Percentiles rank a stretch among this genome's conserved stretches.
Evolutionary conservation across 768 basidiomycete species (phyloP).

Genomic region (Boletus pseudopeckii): DNA sequence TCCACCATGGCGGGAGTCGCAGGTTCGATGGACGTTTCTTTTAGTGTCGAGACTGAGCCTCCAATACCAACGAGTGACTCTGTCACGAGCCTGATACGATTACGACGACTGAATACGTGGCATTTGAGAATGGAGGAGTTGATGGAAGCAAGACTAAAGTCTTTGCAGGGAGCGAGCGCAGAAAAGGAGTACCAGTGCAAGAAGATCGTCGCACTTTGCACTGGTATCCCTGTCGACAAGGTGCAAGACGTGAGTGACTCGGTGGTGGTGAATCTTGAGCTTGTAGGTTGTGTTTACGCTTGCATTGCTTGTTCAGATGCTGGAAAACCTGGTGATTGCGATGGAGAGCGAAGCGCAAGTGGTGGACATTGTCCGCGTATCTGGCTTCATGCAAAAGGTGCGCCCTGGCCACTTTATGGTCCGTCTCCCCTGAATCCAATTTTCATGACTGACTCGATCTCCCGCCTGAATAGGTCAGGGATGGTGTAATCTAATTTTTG

Average conservation of each 20-base stretch:
- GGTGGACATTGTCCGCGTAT: slow-evolving; percentile 80
- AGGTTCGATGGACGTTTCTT: slow-evolving; percentile 59
- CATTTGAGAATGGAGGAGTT: slow-evolving; percentile 74
- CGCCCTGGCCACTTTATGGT: slow-evolving; percentile 15
- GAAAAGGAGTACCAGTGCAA: slow-evolving; percentile 92
- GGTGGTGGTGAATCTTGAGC: slow-evolving; percentile 12
- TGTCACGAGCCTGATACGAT: slow-evolving; percentile 56
- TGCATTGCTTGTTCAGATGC: slow-evolving; percentile 50
- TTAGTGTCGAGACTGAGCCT: slow-evolving; percentile 70
- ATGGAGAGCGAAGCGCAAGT: slow-evolving; percentile 84
- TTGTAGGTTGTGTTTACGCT: slow-evolving; percentile 26
- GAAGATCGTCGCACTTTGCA: slow-evolving; percentile 86
- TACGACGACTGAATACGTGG: slow-evolving; percentile 82
- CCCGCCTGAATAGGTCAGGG: slow-evolving; percentile 33
- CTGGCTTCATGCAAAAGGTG: slow-evolving; percentile 90
- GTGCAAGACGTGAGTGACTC: slow-evolving; percentile 79
- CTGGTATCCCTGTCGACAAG: slow-evolving; percentile 80
- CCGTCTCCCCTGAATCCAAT: slow-evolving; percentile 20
- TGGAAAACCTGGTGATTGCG: slow-evolving; percentile 80
- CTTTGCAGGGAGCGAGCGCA: slow-evolving; percentile 73
- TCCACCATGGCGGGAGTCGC: slow-evolving; percentile 66
- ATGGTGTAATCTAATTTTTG: slow-evolving; percentile 38
- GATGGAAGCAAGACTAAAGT: slow-evolving; percentile 64
- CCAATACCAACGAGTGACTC: slow-evolving; percentile 61
- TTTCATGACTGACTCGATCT: slow-evolving; percentile 22